A percentile compares a stretch with the other conserved stretches of the same genome.
Evolutionary conservation across 1,284 basidiomycete genomes (phyloP).

Genomic region (Sutorius eximius): DNA sequence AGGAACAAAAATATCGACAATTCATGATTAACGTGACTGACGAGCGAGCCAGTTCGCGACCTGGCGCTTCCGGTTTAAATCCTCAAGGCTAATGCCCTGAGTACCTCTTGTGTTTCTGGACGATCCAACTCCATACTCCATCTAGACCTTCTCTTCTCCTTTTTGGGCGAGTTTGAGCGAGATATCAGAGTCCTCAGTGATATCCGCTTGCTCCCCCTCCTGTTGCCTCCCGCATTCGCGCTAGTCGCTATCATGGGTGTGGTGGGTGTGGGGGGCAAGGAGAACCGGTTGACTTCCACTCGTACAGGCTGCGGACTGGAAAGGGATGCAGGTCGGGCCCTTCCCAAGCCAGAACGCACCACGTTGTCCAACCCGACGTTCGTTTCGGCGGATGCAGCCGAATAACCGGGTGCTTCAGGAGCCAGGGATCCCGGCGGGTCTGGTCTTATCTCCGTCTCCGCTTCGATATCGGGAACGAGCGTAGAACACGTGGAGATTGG

Average conservation of each 20-base stretch:
- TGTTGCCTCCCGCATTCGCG: not conserved
- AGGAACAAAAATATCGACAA: not conserved
- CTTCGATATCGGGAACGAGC: conserved; percentile 2
- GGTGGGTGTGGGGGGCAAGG: conserved; percentile 9
- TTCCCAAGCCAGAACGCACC: not conserved
- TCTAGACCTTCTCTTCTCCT: conserved; percentile 9
- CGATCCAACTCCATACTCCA: conserved; percentile 22
- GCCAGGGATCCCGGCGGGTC: not conserved
- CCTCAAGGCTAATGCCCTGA: conserved; percentile 18
- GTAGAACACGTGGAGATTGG: conserved; percentile 16
- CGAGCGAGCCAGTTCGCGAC: not conserved
- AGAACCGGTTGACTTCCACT: conserved; percentile 14
- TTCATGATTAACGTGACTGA: not conserved
- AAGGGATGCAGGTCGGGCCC: conserved; percentile 10
- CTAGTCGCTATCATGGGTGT: not conserved
- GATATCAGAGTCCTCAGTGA: not conserved
- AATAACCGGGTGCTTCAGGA: too few species aligned
- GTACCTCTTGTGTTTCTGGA: conserved; percentile 24
- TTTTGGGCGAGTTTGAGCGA: not conserved
- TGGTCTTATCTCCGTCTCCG: not conserved
- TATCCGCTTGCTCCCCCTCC: not conserved
- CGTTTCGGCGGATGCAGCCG: not conserved
- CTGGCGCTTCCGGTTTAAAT: not conserved
- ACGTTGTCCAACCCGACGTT: not conserved
- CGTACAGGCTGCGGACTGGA: conserved; percentile 7